Percentiles rank a stretch among this genome's conserved stretches.
Evolutionary conservation across 140 eudicot genomes (phyloP).

Genomic region (Bidens hawaiensis): DNA sequence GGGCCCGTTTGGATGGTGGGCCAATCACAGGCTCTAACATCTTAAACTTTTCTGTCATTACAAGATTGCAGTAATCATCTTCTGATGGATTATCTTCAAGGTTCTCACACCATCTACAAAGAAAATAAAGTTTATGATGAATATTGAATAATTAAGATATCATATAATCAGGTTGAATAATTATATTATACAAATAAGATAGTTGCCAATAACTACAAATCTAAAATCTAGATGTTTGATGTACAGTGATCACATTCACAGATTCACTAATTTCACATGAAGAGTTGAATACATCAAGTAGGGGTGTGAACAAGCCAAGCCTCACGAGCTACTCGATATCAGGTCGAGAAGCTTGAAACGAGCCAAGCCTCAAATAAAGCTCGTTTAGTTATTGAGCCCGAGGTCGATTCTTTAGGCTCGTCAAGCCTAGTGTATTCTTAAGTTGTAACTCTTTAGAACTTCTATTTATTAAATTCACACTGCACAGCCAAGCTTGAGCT

Average conservation of each 20-base stretch:
- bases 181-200: background rate
- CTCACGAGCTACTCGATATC: no score
- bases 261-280: slow-evolving; percentile 6
- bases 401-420: no score
- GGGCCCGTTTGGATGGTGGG: slow-evolving; percentile 65
- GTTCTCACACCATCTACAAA: slow-evolving; percentile 56
- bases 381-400: no score
- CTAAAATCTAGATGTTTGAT: background rate
- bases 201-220: background rate
- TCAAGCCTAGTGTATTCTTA: no score
- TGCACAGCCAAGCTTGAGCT: no score
- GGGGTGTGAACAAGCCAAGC: no score
- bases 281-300: background rate
- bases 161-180: background rate
- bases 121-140: background rate
- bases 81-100: slow-evolving; percentile 51
- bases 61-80: slow-evolving; percentile 51
- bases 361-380: no score
- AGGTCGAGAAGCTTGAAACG: no score
- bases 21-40: slow-evolving; percentile 67
- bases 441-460: no score
- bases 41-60: slow-evolving; percentile 56
- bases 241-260: background rate
- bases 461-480: no score
- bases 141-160: background rate